phyloP scores from a whole-genome alignment of 495 filamentous ascomycete genomes.

The Opeltia flavorubescens region DNA sequence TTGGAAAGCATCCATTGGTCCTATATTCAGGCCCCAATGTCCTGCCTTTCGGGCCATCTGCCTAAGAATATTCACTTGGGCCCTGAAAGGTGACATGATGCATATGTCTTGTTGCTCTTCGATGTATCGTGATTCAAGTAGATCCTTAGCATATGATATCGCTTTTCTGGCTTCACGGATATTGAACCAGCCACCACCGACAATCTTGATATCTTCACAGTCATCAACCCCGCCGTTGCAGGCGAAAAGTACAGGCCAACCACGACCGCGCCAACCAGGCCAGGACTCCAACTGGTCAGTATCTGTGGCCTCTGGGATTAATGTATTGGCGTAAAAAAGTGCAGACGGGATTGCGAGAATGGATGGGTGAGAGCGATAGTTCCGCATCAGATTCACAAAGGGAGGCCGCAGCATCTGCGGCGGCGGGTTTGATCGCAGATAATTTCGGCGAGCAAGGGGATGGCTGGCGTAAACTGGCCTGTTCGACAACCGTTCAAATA shows the following conservation, averaged over 20 bases:
- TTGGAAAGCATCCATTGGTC: conserved; percentile 44
- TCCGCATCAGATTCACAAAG: conserved; percentile 41
- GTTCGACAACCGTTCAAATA: conserved; percentile 37
- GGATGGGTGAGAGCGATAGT: conserved; percentile 43
- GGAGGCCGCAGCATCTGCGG: conserved; percentile 30
- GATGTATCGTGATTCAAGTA: conserved; percentile 25
- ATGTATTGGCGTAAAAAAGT: conserved; percentile 40
- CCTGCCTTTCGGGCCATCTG: conserved; percentile 19
- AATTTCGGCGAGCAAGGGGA: conserved; percentile 28
- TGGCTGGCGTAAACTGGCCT: conserved; percentile 33
- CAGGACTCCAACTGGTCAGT: conserved; percentile 25
- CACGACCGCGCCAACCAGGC: conserved; percentile 32
- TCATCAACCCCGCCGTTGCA: conserved; percentile 32
- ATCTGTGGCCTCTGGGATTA: conserved; percentile 30
- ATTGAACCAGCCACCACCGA: conserved; percentile 40
- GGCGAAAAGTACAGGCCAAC: conserved; percentile 36
- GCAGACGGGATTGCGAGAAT: conserved; percentile 38
- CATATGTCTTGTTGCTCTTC: conserved; percentile 27
- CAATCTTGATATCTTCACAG: conserved; percentile 25
- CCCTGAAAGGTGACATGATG: conserved; percentile 40
- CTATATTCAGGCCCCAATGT: conserved; percentile 35
- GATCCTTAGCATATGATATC: conserved; percentile 23
- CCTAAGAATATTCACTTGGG: conserved; percentile 34
- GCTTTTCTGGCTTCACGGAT: conserved; percentile 31
- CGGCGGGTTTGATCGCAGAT: conserved; percentile 10